Conservation (phyloP, 129 eudicot genomes). For the Flaveria sonorensis region DNA sequence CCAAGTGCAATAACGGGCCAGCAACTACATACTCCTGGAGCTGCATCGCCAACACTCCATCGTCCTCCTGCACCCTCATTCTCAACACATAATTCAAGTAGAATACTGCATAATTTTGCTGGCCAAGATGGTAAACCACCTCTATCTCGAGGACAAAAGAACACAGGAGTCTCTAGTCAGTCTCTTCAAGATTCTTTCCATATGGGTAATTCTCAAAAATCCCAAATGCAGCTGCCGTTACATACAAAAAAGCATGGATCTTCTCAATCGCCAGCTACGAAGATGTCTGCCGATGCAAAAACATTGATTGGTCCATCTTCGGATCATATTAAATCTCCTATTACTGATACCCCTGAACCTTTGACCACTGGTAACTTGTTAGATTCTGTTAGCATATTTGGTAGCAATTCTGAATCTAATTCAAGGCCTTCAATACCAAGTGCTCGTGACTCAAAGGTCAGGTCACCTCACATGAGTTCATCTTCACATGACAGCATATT, state of each 20-base stretch:
- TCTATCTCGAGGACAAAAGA: slow-evolving; percentile 37
- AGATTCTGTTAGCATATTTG: slow-evolving; percentile 47
- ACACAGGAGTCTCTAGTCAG: slow-evolving; percentile 25
- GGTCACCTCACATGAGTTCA: slow-evolving; percentile 1
- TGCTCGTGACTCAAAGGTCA: slow-evolving; percentile 10
- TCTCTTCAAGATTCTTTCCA: slow-evolving; percentile 40
- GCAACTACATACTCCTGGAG: slow-evolving; percentile 39
- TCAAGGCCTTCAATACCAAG: slow-evolving; percentile 38
- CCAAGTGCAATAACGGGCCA: slow-evolving; percentile 35
- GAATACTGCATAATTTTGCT: slow-evolving; percentile 25
- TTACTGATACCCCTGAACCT: slow-evolving; percentile 41
- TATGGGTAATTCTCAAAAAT: slow-evolving; percentile 34
- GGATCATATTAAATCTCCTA: slow-evolving; percentile 41
- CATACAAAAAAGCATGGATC: slow-evolving; percentile 44
- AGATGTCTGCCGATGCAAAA: slow-evolving; percentile 29
- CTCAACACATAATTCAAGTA: slow-evolving; percentile 34
- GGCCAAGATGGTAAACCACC: slow-evolving; percentile 48
- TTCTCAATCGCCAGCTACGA: slow-evolving; percentile 32
- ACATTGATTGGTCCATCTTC: slow-evolving; percentile 35
- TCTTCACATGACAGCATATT: slow-evolving; percentile 31
- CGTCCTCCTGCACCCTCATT: slow-evolving; percentile 44
- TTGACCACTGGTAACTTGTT: slow-evolving; percentile 50
- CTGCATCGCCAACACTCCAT: slow-evolving; percentile 44
- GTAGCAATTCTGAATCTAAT: slow-evolving; percentile 23
- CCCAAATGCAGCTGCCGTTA: slow-evolving; percentile 38